Conservation (phyloP, 176 grass and related monocot species). For the Poa pratensis region DNA sequence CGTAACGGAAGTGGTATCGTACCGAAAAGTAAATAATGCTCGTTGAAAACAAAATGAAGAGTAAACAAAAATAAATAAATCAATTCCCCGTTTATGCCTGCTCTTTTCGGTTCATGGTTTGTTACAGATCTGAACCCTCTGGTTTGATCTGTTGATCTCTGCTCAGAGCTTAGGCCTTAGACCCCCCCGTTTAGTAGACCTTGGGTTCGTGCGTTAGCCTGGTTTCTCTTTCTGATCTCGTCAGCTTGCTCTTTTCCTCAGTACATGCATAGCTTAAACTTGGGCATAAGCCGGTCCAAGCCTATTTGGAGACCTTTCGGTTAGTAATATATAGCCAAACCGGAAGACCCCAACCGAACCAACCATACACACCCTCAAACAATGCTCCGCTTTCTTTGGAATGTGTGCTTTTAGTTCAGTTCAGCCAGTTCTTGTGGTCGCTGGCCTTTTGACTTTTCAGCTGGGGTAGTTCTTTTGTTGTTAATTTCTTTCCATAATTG, state of each 20-base stretch:
- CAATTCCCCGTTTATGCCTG: background rate
- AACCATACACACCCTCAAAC: background rate
- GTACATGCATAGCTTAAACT: background rate
- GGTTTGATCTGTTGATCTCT: background rate
- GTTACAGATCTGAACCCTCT: slow-evolving; percentile 38
- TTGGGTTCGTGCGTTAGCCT: background rate
- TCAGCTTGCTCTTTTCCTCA: background rate
- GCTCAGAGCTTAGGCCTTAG: slow-evolving; percentile 14
- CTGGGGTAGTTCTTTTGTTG: background rate
- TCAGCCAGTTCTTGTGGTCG: background rate
- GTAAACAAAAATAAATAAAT: background rate
- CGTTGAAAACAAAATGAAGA: background rate
- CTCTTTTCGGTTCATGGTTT: background rate
- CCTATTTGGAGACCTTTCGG: background rate
- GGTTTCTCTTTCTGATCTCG: background rate
- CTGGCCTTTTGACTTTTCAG: background rate
- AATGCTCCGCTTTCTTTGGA: slow-evolving; percentile 31
- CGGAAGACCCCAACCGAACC: background rate
- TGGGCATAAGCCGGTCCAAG: background rate
- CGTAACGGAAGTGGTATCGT: background rate
- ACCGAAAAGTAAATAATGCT: background rate
- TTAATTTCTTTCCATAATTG: slow-evolving; percentile 31
- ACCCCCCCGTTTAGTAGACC: background rate
- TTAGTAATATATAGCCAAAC: background rate
- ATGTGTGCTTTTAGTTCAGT: slow-evolving; percentile 30